Conservation (phyloP, 345 rosid genomes). For the Pistacia vera region DNA sequence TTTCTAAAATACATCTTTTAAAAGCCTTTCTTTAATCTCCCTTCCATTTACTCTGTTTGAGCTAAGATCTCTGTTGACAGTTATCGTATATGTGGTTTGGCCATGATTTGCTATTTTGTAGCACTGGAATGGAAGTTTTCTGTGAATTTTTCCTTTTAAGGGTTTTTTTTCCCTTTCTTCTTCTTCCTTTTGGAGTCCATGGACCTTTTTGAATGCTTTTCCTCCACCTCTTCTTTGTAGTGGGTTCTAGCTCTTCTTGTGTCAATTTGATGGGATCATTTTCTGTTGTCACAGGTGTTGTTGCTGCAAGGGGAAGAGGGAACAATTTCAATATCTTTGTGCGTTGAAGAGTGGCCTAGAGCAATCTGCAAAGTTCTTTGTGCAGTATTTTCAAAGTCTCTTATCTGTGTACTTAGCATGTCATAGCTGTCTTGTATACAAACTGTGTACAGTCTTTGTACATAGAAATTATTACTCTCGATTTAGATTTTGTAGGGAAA, state of each 20-base stretch:
- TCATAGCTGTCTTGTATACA: constrained; percentile 20
- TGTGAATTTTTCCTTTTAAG: neutral
- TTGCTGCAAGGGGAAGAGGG: constrained; percentile 63
- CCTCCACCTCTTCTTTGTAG: constrained; percentile 9
- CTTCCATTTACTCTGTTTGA: neutral
- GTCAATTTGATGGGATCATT: constrained; percentile 70
- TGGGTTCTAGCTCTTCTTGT: constrained; percentile 32
- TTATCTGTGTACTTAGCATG: constrained; percentile 22
- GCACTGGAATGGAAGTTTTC: neutral
- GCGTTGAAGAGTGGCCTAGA: constrained; percentile 48
- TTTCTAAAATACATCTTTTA: neutral
- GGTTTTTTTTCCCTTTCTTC: neutral
- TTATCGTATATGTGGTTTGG: neutral
- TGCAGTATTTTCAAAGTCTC: constrained; percentile 35
- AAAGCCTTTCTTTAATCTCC: neutral
- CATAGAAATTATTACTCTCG: constrained; percentile 17
- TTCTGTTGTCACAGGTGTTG: constrained; percentile 68
- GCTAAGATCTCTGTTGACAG: neutral
- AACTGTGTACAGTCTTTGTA: constrained; percentile 26
- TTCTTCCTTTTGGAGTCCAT: constrained; percentile 6
- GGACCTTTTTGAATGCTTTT: constrained; percentile 11
- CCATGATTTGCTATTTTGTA: neutral
- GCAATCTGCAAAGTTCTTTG: constrained; percentile 43
- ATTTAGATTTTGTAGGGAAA: constrained; percentile 5
- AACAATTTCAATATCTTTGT: constrained; percentile 63